A percentile compares a stretch with the other conserved stretches of the same genome.
phyloP scores from a whole-genome alignment of 78 protist species.

The Guillardia theta region DNA sequence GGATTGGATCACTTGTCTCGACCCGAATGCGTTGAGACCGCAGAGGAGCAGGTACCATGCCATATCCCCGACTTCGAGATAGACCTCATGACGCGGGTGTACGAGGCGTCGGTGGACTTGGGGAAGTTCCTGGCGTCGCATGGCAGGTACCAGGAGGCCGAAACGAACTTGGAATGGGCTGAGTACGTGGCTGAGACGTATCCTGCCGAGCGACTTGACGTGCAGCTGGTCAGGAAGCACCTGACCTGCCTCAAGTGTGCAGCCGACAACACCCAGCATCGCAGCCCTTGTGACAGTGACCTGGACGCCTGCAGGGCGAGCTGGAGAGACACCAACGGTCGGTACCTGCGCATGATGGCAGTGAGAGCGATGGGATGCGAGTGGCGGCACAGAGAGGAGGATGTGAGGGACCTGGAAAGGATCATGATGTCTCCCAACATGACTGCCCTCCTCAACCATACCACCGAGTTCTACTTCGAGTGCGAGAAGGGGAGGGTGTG shows the following conservation, averaged over 20 bases:
- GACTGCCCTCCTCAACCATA: neutral
- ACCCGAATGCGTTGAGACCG: neutral
- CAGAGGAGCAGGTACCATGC: neutral
- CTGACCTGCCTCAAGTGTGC: neutral
- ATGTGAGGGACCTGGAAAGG: neutral
- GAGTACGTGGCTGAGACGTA: neutral
- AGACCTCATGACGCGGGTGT: neutral
- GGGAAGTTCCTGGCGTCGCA: neutral
- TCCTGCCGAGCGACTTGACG: neutral
- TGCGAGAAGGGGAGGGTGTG: neutral
- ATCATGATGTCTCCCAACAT: neutral
- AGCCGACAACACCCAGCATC: neutral
- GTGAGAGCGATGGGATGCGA: neutral
- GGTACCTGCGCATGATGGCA: slow-evolving; percentile 3
- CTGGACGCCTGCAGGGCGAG: neutral
- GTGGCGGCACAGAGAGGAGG: neutral
- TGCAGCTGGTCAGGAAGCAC: neutral
- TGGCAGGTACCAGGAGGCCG: neutral
- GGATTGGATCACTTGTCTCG: neutral
- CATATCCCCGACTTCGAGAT: neutral
- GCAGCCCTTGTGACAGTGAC: too few species aligned
- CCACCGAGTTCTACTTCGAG: slow-evolving; percentile 10
- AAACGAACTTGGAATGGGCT: neutral
- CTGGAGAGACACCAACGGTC: slow-evolving; percentile 14
- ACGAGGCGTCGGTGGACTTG: neutral